A percentile compares a stretch with the other conserved stretches of the same genome.
These are phyloP conservation scores for Tinospora cordifolia DNA, from an alignment of 164 flowering plant species.

Conservation along the genomic window DNA sequence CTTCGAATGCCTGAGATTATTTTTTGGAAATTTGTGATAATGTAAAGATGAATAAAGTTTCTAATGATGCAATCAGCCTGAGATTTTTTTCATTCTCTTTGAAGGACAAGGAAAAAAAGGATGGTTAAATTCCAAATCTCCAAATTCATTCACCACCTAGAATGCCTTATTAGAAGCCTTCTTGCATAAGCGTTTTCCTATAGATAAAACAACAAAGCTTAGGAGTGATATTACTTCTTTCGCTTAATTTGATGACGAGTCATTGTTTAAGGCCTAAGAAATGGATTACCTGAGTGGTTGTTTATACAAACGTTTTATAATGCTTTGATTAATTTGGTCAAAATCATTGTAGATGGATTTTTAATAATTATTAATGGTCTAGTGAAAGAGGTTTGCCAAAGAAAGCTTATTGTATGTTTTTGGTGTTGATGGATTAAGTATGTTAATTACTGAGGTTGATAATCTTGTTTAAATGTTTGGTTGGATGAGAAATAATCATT, in stretches of 20 bases:
- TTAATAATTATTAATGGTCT: constrained; percentile 11
- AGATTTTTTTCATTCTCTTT: constrained; percentile 14
- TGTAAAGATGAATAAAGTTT: constrained; percentile 8
- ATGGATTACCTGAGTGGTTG: constrained; percentile 1
- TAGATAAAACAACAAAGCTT: neutral
- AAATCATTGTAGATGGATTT: neutral
- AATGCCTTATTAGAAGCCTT: constrained; percentile 2
- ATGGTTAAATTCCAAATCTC: constrained; percentile 4
- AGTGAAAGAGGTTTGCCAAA: constrained; percentile 2
- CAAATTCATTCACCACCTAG: constrained; percentile 1
- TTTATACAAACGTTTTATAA: no score
- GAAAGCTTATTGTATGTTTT: neutral
- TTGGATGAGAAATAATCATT: no score
- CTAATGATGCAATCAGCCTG: constrained; percentile 9
- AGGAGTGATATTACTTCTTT: constrained; percentile 4
- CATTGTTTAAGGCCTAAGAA: constrained; percentile 13
- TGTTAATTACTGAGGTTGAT: no score
- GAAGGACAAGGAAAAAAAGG: constrained; percentile 5
- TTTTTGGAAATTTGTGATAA: constrained; percentile 11
- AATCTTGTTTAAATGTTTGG: no score
- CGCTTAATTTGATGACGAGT: neutral
- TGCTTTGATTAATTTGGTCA: neutral
- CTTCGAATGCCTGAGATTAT: constrained; percentile 3
- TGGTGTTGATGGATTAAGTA: neutral
- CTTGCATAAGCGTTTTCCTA: neutral